Evolutionary conservation across 345 rosid genomes (phyloP).

Genomic region (Reutealis trisperma): DNA sequence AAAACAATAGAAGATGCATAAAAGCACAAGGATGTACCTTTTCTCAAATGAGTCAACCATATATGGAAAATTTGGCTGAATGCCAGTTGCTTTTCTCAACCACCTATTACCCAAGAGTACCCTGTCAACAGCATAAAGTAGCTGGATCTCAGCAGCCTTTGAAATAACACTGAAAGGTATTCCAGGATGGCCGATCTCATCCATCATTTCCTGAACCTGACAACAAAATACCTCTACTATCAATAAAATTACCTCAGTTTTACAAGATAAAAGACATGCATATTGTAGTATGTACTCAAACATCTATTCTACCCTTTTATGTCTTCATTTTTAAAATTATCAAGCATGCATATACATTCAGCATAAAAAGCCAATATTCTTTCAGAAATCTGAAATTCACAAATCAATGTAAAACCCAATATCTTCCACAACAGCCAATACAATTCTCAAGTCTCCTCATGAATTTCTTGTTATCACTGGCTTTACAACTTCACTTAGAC

Average conservation of each 20-base stretch:
- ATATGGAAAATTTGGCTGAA: constrained; percentile 91
- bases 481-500: neutral
- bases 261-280: neutral
- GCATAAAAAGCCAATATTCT: neutral
- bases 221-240: constrained; percentile 5
- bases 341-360: neutral
- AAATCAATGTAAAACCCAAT: neutral
- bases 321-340: neutral
- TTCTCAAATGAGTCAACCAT: constrained; percentile 90
- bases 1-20: neutral
- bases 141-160: constrained; percentile 94
- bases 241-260: constrained; percentile 5
- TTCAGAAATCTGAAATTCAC: neutral
- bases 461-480: constrained; percentile 6
- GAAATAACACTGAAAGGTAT: constrained; percentile 88
- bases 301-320: neutral
- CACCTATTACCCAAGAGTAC: constrained; percentile 85
- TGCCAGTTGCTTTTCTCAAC: constrained; percentile 90
- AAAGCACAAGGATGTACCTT: constrained; percentile 46
- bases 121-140: constrained; percentile 75
- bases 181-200: constrained; percentile 82
- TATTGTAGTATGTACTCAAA: neutral
- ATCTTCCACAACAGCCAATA: neutral
- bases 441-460: constrained; percentile 8
- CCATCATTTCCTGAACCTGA: constrained; percentile 92